A percentile compares a stretch with the other conserved stretches of the same genome.
phyloP scores from a whole-genome alignment of 305 asterid genomes.

The Fraxinus xanthoxyloides region DNA sequence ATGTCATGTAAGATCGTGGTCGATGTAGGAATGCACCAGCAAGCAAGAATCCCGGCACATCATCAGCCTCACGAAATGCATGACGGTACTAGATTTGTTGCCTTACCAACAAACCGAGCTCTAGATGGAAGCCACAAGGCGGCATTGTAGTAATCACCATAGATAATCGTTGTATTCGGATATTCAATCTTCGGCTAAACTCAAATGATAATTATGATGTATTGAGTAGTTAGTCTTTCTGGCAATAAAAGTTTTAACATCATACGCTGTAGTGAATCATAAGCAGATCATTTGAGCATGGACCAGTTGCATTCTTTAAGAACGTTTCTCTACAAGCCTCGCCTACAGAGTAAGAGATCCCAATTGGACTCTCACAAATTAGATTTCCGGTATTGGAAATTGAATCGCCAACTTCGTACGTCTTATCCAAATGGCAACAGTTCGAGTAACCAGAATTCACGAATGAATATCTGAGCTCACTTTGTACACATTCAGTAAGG shows the following conservation, averaged over 20 bases:
- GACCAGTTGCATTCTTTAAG: too few relatives aligned
- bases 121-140: not conserved
- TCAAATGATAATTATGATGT: not conserved
- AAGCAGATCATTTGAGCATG: too few relatives aligned
- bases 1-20: not conserved
- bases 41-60: not conserved
- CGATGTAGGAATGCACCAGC: not conserved
- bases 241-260: not conserved
- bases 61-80: not conserved
- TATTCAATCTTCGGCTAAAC: slow-evolving; percentile 10
- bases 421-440: not conserved
- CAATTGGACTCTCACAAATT: not conserved
- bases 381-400: not conserved
- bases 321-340: slow-evolving; percentile 1
- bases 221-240: slow-evolving; percentile 1
- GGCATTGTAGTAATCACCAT: slow-evolving; percentile 27
- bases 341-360: not conserved
- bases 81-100: not conserved
- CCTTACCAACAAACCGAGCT: not conserved
- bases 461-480: too few relatives aligned
- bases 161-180: slow-evolving; percentile 14
- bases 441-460: not conserved
- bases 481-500: too few relatives aligned
- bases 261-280: not conserved
- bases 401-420: not conserved